A percentile compares a stretch with the other conserved stretches of the same genome.
Evolutionary conservation across 768 basidiomycete species (phyloP).

Genomic region (Pisolithus marmoratus): DNA sequence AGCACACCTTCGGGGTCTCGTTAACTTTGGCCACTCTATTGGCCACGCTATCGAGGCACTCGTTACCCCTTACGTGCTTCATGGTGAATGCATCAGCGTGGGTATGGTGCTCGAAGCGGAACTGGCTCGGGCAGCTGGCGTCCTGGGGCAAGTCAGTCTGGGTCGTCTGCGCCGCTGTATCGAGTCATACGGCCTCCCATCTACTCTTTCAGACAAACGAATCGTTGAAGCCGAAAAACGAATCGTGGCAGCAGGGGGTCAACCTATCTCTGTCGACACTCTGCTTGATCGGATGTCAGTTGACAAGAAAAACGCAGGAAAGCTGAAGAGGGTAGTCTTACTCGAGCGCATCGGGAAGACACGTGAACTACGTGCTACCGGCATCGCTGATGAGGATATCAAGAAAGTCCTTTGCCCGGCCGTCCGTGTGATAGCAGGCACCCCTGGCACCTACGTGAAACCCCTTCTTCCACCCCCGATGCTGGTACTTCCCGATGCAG

Average conservation of each 20-base stretch:
- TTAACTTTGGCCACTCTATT: constrained; percentile 98
- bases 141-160: constrained; percentile 86
- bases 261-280: constrained; percentile 54
- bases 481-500: constrained; percentile 12
- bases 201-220: constrained; percentile 71
- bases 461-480: constrained; percentile 44
- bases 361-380: constrained; percentile 86
- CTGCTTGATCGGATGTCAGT: constrained; percentile 92
- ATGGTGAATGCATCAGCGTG: constrained; percentile 93
- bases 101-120: constrained; percentile 98
- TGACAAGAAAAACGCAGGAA: constrained; percentile 97
- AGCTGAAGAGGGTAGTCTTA: constrained; percentile 87
- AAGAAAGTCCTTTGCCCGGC: constrained; percentile 77
- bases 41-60: constrained; percentile 98
- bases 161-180: constrained; percentile 85
- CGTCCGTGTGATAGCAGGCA: constrained; percentile 64
- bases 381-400: constrained; percentile 77
- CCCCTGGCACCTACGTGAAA: constrained; percentile 35
- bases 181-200: constrained; percentile 87
- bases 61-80: constrained; percentile 86
- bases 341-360: constrained; percentile 88
- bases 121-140: constrained; percentile 80
- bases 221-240: constrained; percentile 36
- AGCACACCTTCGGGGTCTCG: constrained; percentile 93
- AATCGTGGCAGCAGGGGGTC: constrained; percentile 13